Percentiles rank a stretch among this genome's conserved stretches.
Evolutionary conservation across 805 yeast species (phyloP).

Genomic region (Brettanomyces nanus): DNA sequence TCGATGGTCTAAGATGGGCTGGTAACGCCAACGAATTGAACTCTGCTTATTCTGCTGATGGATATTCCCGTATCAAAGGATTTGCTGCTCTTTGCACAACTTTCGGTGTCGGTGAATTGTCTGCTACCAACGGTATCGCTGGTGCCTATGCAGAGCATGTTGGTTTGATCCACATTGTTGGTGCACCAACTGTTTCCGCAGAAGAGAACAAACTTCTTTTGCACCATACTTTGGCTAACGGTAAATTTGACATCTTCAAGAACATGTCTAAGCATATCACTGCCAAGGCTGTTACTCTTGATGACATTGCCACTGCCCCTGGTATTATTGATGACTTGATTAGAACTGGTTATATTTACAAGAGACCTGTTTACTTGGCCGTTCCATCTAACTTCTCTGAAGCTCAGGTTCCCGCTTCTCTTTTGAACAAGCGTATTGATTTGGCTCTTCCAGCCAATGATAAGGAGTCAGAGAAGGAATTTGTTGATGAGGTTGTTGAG

Average conservation of each 20-base stretch:
- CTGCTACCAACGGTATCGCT: slow-evolving; percentile 79
- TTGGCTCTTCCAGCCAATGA: slow-evolving; percentile 51
- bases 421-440: slow-evolving; percentile 59
- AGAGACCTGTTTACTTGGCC: slow-evolving; percentile 78
- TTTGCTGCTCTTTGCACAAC: slow-evolving; percentile 71
- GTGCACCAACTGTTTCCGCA: slow-evolving; percentile 72
- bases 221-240: slow-evolving; percentile 81
- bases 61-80: slow-evolving; percentile 77
- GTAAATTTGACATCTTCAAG: slow-evolving; percentile 72
- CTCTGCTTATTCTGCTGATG: slow-evolving; percentile 86
- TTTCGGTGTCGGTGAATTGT: slow-evolving; percentile 85
- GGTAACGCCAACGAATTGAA: slow-evolving; percentile 88
- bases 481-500: slow-evolving; percentile 41
- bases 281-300: slow-evolving; percentile 55
- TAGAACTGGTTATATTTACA: slow-evolving; percentile 59
- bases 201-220: slow-evolving; percentile 64
- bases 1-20: slow-evolving; percentile 75
- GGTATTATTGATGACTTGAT: slow-evolving; percentile 66
- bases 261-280: slow-evolving; percentile 71
- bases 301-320: slow-evolving; percentile 59
- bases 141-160: slow-evolving; percentile 89
- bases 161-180: slow-evolving; percentile 76
- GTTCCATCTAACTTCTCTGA: slow-evolving; percentile 78
- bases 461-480: slow-evolving; percentile 54
- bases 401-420: slow-evolving; percentile 44